Evolutionary conservation across 2,329 filamentous ascomycete genomes (phyloP), one percentile per base, ranked within the genome.

Genomic region (Periglandula ipomoeae): DNA sequence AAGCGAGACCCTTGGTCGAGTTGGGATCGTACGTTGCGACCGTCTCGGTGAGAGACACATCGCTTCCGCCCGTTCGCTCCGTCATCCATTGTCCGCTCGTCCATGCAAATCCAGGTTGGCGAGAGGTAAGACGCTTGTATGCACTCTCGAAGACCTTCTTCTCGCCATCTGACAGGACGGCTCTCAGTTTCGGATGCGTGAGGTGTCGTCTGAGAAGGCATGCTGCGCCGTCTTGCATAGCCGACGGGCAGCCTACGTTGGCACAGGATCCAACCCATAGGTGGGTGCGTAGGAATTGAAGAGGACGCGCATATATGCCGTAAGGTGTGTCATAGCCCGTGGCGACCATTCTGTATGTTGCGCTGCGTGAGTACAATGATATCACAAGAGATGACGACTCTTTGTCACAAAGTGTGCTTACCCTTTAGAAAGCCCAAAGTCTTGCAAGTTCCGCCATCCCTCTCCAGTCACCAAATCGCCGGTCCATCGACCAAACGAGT

Each of bases 1-100:
- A 57, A 2, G 56, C 57, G 2, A 57, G 24, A 1, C 50, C 53
- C 10, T 27, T 43, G 11, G 50, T 13, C 19, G 34, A 52, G 11
- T 50, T 49, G 8, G 59, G 57, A 11, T 56, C 41, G 1, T 58
- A 57, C 23, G 50, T 63, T 3, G 82, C 81, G 4, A 76, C 64
- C 0, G 84, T 87, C 62, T 88, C 84, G 0, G 81, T 85, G 34
- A 75, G 72, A 3, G 79, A 79, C 1, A 87, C 81, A 56, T 88
- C 84, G 53, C 81, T 85, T 0, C 84, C 84, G 2, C 84, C 84
- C 0, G 74, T 72, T 2, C 84, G 72, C 56, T 87, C 84, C 0
- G 84, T 88, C 84, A 88, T 87, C 84, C 85, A 88, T 60, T 88
- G 84, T 0, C 84, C 84, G 37, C 78, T 84, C 0, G 83, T 88